Conservation (phyloP, 1,284 basidiomycete species). For the Agroathelia rolfsii region DNA sequence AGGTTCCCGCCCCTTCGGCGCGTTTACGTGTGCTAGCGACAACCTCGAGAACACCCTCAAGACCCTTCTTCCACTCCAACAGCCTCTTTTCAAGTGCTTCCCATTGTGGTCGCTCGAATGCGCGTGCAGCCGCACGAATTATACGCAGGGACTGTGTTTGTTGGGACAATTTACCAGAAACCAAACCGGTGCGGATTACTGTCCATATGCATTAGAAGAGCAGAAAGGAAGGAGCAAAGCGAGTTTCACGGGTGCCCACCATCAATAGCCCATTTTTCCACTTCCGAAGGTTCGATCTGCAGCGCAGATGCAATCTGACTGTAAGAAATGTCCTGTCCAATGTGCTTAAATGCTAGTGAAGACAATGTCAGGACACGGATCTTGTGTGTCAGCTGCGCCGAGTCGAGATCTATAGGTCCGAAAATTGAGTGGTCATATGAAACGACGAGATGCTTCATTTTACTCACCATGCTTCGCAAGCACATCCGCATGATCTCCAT, state of each 20-base stretch:
- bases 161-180: constrained; percentile 83
- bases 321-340: constrained; percentile 74
- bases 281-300: constrained; percentile 56
- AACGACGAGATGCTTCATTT: constrained; percentile 3
- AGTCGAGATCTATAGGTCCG: constrained; percentile 34
- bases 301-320: constrained; percentile 61
- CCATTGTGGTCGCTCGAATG: constrained; percentile 79
- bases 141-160: constrained; percentile 69
- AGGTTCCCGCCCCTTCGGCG: neutral
- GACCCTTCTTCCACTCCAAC: constrained; percentile 69
- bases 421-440: neutral
- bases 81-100: constrained; percentile 71
- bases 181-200: constrained; percentile 81
- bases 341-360: constrained; percentile 66
- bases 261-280: constrained; percentile 91
- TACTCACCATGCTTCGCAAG: constrained; percentile 55
- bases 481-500: constrained; percentile 36
- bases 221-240: constrained; percentile 4
- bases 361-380: constrained; percentile 76
- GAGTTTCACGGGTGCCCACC: constrained; percentile 56
- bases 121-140: constrained; percentile 66
- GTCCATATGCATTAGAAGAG: constrained; percentile 7
- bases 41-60: constrained; percentile 59
- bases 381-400: constrained; percentile 62
- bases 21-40: constrained; percentile 51